Evolutionary conservation across 148 eudicot species (phyloP).

Genomic region (Vaccinium macrocarpon): DNA sequence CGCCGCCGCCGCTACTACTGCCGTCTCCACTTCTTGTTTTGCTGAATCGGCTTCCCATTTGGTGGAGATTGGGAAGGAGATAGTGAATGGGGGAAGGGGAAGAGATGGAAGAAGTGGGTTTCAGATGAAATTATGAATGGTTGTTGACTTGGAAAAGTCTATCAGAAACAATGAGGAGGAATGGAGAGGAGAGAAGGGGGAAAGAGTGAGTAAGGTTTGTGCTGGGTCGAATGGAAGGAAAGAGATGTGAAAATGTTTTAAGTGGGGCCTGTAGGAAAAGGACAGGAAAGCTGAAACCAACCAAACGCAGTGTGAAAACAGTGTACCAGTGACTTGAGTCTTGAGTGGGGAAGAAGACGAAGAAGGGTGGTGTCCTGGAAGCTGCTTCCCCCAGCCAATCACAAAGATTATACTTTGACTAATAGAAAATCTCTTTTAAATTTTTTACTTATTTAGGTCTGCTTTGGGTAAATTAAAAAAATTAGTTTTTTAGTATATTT

Average conservation of each 20-base stretch:
- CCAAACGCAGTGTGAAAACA: not conserved
- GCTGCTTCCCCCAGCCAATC: too few species aligned
- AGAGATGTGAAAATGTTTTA: not conserved
- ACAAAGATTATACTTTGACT: too few species aligned
- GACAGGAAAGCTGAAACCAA: not conserved
- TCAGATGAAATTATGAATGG: not conserved
- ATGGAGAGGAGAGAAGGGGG: not conserved
- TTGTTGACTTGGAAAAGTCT: not conserved
- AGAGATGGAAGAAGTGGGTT: not conserved
- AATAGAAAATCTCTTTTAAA: too few species aligned
- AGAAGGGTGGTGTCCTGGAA: too few species aligned
- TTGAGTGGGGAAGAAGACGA: too few species aligned
- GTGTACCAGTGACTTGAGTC: not conserved
- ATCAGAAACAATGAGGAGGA: not conserved
- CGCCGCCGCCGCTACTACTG: not conserved
- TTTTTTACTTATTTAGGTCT: too few species aligned
- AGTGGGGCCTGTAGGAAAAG: not conserved
- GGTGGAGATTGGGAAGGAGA: not conserved
- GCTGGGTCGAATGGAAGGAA: not conserved
- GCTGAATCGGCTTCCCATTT: slow-evolving; percentile 21
- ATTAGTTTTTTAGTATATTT: too few species aligned
- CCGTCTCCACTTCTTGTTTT: not conserved
- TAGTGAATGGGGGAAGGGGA: not conserved
- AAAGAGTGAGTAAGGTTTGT: not conserved
- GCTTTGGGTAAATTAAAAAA: too few species aligned